Evolutionary conservation across 2,329 filamentous ascomycete genomes (phyloP).

Genomic region (Onygenales sp.): DNA sequence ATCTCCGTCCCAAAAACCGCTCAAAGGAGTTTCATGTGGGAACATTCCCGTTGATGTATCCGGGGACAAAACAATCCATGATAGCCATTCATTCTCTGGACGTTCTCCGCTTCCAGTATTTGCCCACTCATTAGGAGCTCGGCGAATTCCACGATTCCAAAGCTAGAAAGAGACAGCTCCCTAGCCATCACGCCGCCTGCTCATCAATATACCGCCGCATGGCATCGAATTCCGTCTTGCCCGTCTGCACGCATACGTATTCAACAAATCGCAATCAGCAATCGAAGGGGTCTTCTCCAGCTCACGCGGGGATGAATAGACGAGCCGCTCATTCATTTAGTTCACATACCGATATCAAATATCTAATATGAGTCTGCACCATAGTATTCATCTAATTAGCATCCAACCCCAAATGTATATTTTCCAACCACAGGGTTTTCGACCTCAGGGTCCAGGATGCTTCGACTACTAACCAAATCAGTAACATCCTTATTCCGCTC

Average conservation of each 20-base stretch:
- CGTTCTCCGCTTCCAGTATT: too few species aligned
- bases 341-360: constrained; percentile 29
- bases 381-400: not conserved
- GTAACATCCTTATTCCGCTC: constrained; percentile 33
- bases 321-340: not conserved
- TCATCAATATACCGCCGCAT: constrained; percentile 40
- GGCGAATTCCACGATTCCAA: not conserved
- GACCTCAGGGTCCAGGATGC: not conserved
- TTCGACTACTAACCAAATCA: constrained; percentile 26
- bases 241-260: constrained; percentile 21
- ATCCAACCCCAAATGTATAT: too few species aligned
- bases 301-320: not conserved
- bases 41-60: too few species aligned
- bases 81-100: too few species aligned
- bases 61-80: too few species aligned
- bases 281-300: not conserved
- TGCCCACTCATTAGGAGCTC: too few species aligned
- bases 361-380: constrained; percentile 31
- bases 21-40: too few species aligned
- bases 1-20: too few species aligned
- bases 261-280: not conserved
- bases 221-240: constrained; percentile 38
- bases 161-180: not conserved
- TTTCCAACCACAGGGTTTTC: not conserved
- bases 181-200: constrained; percentile 16